Evolutionary conservation across 805 yeast genomes (phyloP), one percentile per base, ranked within the genome.

Genomic region (Pichia cabralensis): DNA sequence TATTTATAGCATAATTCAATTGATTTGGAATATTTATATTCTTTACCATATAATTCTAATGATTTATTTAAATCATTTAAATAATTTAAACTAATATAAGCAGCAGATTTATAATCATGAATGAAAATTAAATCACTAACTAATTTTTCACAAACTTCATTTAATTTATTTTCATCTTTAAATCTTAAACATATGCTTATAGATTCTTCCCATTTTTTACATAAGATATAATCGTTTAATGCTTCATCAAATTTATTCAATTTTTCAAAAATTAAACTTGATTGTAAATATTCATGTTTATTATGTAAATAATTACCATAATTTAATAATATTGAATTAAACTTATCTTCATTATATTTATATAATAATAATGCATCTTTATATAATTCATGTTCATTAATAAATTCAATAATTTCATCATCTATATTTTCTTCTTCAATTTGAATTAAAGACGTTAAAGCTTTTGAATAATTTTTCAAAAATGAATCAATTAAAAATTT

Each of bases 201-300:
- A 0, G 96, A 95, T 50, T 84, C 94, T 43, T 69, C 71, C 97
- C 97, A 92, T 45, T 68, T 75, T 46, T 79, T 80, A 8, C 80
- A 89, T 30, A 64, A 52, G 10, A 76, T 64, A 50, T 79, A 86
- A 28, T 79, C 67, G 30, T 79, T 81, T 48, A 85, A 55, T 0
- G 97, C 95, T 30, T 65, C 64, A 17, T 64, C 67, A 29, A 38
- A 61, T 16, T 71, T 59, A 2, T 68, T 71, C 30, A 89, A 62
- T 49, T 70, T 67, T 55, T 92, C 98, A 54, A 65, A 86, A 3
- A 79, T 69, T 23, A 82, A 50, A 31, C 80, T 98, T 2, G 96
- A 82, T 47, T 83, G 94, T n/a, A 52, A 55, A 49, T 70, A 81
- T 30, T 69, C 61, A 35, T 76, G 75, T 34, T 65, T 62, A 2